Percentiles rank a stretch among this genome's conserved stretches.
These are phyloP conservation scores for Alliaria petiolata DNA, from an alignment of 345 rosid genomes.

Conservation along the genomic window DNA sequence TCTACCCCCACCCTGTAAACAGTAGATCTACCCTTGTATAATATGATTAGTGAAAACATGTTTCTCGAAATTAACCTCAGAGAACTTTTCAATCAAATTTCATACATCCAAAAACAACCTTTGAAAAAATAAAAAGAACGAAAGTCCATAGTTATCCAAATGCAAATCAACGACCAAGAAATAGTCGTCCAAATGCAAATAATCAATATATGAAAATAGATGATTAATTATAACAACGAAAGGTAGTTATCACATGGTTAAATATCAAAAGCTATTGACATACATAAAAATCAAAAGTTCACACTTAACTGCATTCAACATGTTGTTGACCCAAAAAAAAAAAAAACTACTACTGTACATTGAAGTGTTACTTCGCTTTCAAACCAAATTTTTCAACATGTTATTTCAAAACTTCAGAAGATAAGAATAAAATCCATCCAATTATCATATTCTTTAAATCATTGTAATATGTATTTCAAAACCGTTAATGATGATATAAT, in stretches of 20 bases:
- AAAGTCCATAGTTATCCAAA: not conserved
- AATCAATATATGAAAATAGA: not conserved
- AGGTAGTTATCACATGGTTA: slow-evolving; percentile 8
- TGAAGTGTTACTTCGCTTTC: not conserved
- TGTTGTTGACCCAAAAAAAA: not conserved
- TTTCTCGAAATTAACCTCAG: not conserved
- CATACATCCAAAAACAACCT: not conserved
- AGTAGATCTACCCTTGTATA: too few relatives aligned
- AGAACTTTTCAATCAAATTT: not conserved
- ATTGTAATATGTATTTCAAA: not conserved
- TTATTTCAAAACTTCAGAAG: not conserved
- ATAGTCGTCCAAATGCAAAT: not conserved
- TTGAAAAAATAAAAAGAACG: not conserved
- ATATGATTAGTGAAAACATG: not conserved
- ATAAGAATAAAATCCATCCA: not conserved
- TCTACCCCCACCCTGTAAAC: too few relatives aligned
- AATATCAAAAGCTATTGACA: not conserved
- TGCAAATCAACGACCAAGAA: not conserved
- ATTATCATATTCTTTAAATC: too few relatives aligned
- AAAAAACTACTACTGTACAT: too few relatives aligned
- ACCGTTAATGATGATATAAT: not conserved
- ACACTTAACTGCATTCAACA: not conserved
- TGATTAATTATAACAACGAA: not conserved
- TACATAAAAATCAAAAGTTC: slow-evolving; percentile 7
- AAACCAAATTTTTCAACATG: not conserved